Conservation (phyloP, 495 filamentous ascomycete species). For the Podospora appendiculata region DNA sequence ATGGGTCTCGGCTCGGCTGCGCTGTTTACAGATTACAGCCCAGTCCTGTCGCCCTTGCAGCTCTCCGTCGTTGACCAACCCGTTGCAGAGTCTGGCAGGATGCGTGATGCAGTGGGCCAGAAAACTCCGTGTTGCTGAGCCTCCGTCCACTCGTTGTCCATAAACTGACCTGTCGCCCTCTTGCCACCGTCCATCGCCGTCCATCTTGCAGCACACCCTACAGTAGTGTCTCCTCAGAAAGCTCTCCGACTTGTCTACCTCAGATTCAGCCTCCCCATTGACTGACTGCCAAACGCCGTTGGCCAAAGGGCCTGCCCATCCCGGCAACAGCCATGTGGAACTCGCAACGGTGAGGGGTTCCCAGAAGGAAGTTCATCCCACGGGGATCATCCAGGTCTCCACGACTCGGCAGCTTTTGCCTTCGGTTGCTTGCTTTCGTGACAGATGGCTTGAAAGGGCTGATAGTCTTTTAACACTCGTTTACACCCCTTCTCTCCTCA, state of each 20-base stretch:
- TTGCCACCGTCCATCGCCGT: conserved; percentile 6
- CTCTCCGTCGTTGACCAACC: conserved; percentile 13
- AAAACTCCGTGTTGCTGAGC: conserved; percentile 14
- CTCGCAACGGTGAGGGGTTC: conserved; percentile 14
- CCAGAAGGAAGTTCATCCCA: conserved; percentile 6
- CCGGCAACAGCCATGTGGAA: conserved; percentile 22
- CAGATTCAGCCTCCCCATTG: conserved; percentile 1
- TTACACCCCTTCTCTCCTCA: neutral
- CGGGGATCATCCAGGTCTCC: conserved; percentile 7
- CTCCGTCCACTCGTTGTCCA: conserved; percentile 11
- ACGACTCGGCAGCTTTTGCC: conserved; percentile 7
- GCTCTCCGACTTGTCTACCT: neutral
- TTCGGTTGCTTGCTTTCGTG: conserved; percentile 2
- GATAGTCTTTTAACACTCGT: neutral
- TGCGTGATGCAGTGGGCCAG: conserved; percentile 17
- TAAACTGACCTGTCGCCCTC: conserved; percentile 15
- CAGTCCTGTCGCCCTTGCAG: conserved; percentile 8
- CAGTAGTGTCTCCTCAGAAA: conserved; percentile 3
- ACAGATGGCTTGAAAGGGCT: neutral
- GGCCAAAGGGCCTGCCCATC: no score
- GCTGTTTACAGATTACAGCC: conserved; percentile 9
- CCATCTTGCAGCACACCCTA: conserved; percentile 5
- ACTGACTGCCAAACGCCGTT: conserved; percentile 1
- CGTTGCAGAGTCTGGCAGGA: conserved; percentile 16
- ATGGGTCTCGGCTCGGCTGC: conserved; percentile 8